These are phyloP conservation scores for Hypoxylon sp. DNA, from an alignment of 2,329 filamentous ascomycete species.

Conservation along the genomic window DNA sequence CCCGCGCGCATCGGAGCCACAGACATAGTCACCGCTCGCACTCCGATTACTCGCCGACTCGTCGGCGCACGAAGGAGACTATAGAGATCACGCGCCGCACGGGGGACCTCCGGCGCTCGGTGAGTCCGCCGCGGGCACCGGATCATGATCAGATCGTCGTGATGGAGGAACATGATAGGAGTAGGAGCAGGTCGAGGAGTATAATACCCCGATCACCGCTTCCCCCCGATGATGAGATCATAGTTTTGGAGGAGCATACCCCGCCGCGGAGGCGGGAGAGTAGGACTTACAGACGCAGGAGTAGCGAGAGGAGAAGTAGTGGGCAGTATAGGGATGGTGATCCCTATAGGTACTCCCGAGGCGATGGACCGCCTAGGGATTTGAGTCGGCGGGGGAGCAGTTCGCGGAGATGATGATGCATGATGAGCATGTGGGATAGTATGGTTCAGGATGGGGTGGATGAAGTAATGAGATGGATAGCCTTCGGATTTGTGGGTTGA, in stretches of 20 bases:
- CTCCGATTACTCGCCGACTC: slow-evolving; percentile 29
- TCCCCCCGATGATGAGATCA: slow-evolving; percentile 55
- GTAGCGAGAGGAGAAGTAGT: slow-evolving; percentile 51
- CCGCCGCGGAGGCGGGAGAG: slow-evolving; percentile 53
- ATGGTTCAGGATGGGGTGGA: not conserved
- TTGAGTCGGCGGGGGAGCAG: slow-evolving; percentile 55
- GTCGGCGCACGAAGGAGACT: slow-evolving; percentile 49
- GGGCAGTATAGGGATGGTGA: slow-evolving; percentile 54
- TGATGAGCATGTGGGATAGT: not conserved
- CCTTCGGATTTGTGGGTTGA: not conserved
- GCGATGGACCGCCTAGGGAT: slow-evolving; percentile 52
- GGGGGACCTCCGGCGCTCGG: slow-evolving; percentile 23
- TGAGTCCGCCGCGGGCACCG: not conserved
- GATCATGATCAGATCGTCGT: slow-evolving; percentile 53
- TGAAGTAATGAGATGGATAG: not conserved
- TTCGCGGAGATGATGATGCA: slow-evolving; percentile 50
- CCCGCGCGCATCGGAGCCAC: slow-evolving; percentile 40
- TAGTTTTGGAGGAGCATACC: slow-evolving; percentile 57
- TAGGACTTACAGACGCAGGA: slow-evolving; percentile 45
- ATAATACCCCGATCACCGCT: slow-evolving; percentile 17
- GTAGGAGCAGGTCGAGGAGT: slow-evolving; percentile 27
- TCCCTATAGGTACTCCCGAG: slow-evolving; percentile 53
- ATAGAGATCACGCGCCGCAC: slow-evolving; percentile 49
- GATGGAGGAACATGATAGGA: slow-evolving; percentile 47
- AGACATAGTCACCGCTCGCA: slow-evolving; percentile 29